phyloP scores from a whole-genome alignment of 1,139 yeast genomes.

The Yamadazyma mexicana region DNA sequence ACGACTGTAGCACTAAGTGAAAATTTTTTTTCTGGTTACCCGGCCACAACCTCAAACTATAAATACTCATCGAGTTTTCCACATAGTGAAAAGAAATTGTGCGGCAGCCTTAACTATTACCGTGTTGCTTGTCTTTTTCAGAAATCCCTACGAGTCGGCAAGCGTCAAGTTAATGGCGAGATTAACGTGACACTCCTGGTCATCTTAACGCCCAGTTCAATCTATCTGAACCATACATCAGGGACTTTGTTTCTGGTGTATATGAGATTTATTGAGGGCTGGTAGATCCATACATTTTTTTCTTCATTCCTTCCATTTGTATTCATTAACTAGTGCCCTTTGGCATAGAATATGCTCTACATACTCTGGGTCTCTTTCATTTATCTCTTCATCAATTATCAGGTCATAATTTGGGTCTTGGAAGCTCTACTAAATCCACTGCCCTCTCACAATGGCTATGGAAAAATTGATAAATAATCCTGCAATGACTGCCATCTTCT shows the following conservation, averaged over 20 bases:
- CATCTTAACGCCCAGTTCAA: conserved; percentile 48
- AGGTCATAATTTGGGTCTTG: neutral
- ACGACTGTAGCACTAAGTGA: neutral
- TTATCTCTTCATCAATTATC: too few relatives aligned
- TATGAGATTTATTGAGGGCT: conserved; percentile 44
- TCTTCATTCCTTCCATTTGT: too few relatives aligned
- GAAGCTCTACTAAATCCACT: conserved; percentile 35
- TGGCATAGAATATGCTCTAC: neutral
- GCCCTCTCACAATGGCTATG: conserved; percentile 54
- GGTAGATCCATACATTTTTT: conserved; percentile 47
- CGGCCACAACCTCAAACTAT: conserved; percentile 8
- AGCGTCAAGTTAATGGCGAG: conserved; percentile 60
- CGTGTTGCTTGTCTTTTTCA: conserved; percentile 57
- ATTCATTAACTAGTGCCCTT: too few relatives aligned
- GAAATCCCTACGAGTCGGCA: conserved; percentile 53
- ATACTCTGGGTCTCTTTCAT: neutral
- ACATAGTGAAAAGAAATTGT: conserved; percentile 23
- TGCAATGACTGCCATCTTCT: conserved; percentile 60
- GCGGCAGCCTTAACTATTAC: conserved; percentile 60
- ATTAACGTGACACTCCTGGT: conserved; percentile 31
- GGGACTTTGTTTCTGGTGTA: conserved; percentile 14
- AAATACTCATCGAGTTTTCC: conserved; percentile 5
- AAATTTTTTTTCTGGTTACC: conserved; percentile 8
- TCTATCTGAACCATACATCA: conserved; percentile 31
- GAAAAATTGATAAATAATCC: conserved; percentile 61